phyloP scores from a whole-genome alignment of 2,329 filamentous ascomycete genomes.

The Ascochyta fabae region DNA sequence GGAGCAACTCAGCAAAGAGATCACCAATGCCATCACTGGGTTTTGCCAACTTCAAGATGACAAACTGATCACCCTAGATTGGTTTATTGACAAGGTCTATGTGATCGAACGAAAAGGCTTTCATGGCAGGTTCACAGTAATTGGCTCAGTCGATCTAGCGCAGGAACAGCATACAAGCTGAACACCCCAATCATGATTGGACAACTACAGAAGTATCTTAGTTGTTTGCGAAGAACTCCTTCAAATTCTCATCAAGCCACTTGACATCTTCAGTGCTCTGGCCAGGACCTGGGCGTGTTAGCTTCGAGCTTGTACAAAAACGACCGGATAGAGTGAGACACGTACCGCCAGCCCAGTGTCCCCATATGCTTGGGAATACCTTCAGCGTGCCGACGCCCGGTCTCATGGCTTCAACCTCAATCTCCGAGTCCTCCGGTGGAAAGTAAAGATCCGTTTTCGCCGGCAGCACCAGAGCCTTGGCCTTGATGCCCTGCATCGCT shows the following conservation, averaged over 20 bases:
- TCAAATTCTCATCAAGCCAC: slow-evolving; percentile 72
- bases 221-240: slow-evolving; percentile 56
- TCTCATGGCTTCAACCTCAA: slow-evolving; percentile 71
- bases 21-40: slow-evolving; percentile 20
- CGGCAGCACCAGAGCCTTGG: slow-evolving; percentile 74
- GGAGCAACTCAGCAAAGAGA: slow-evolving; percentile 22
- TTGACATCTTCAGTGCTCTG: slow-evolving; percentile 73
- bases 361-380: slow-evolving; percentile 68
- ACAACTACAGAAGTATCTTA: slow-evolving; percentile 1
- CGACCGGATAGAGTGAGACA: slow-evolving; percentile 10
- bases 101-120: slow-evolving; percentile 37
- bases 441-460: slow-evolving; percentile 81
- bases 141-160: slow-evolving; percentile 24
- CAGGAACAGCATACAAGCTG: slow-evolving; percentile 5
- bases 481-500: slow-evolving; percentile 70
- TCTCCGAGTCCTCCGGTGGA: slow-evolving; percentile 78
- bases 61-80: slow-evolving; percentile 22
- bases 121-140: slow-evolving; percentile 33
- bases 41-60: neutral
- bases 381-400: slow-evolving; percentile 62
- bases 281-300: slow-evolving; percentile 63
- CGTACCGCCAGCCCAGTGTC: slow-evolving; percentile 62
- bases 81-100: slow-evolving; percentile 35
- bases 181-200: neutral
- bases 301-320: neutral